phyloP scores from a whole-genome alignment of 768 basidiomycete species.

The Serendipita indica region DNA sequence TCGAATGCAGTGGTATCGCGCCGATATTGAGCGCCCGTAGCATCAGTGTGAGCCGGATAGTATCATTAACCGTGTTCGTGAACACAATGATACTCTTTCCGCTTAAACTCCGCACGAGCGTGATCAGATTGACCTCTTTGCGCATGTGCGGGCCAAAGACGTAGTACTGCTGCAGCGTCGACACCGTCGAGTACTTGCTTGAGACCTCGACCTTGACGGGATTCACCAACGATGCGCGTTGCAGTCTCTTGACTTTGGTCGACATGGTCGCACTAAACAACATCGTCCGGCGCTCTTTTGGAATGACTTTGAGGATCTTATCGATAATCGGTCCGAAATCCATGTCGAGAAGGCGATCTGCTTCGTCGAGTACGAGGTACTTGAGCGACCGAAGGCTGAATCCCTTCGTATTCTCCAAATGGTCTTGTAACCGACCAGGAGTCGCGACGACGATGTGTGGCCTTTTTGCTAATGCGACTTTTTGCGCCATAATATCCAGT shows the following conservation, averaged over 20 bases:
- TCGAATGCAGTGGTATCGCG: conserved; percentile 90
- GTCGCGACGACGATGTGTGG: conserved; percentile 95
- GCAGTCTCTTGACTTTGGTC: conserved; percentile 91
- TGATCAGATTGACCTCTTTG: conserved; percentile 83
- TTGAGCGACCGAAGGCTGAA: conserved; percentile 76
- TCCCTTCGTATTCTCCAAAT: conserved; percentile 94
- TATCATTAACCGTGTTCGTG: conserved; percentile 88
- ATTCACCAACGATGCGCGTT: conserved; percentile 82
- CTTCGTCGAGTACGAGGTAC: conserved; percentile 95
- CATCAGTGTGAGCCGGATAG: conserved; percentile 69
- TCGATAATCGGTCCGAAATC: conserved; percentile 94
- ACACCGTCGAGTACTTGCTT: conserved; percentile 89
- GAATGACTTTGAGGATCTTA: conserved; percentile 89
- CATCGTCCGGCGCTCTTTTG: conserved; percentile 87
- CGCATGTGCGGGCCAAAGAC: conserved; percentile 81
- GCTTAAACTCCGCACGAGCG: conserved; percentile 75
- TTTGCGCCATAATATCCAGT: conserved; percentile 79
- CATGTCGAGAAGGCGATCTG: conserved; percentile 88
- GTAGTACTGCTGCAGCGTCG: conserved; percentile 89
- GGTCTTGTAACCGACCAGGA: conserved; percentile 83
- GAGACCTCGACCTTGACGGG: conserved; percentile 91
- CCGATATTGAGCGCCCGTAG: conserved; percentile 84
- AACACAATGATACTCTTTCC: conserved; percentile 94
- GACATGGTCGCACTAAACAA: conserved; percentile 99
- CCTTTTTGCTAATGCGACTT: conserved; percentile 80